Base-by-base conservation (phyloP, 208 protist species). In the Crithidia thermophila region DNA sequence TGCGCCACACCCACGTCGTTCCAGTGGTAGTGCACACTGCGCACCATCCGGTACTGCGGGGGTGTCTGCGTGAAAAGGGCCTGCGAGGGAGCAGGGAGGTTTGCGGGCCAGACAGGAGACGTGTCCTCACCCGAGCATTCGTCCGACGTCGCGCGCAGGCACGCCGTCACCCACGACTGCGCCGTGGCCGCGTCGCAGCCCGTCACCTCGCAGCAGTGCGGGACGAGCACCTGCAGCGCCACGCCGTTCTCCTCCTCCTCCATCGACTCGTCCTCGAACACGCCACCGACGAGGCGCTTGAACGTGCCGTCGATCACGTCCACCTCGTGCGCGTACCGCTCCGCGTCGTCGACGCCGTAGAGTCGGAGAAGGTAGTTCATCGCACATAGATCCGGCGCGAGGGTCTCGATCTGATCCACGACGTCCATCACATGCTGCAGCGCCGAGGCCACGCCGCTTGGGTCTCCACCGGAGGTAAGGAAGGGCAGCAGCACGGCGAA, bases 251-350 rank as follows among this genome's bases (percentile, higher is more conserved):
- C 39, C 36, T 71, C 43, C 31, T 43, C 16, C 4, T 28, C 25
- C 1, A 71, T 6, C 25, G 33, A 40, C 11, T 39, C 14, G 7
- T 46, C 63, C n/a, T 77, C 72, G 45, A 77, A 77, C 13, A 23
- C 16, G 28, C 34, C 42, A 0, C 72, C 72, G 31, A 20, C 14
- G 13, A 39, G 47, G 18, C 39, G 25, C 43, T 62, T 53, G 16
- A 63, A 36, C 8, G 30, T 58, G 20, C 72, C 72, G 34, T 77
- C 55, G 13, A 67, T 40, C 2, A 72, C 72, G 34, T 77, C 72
- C 8, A 23, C 59, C 10, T 52, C 49, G 51, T 71, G 64, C 16
- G 63, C 64, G 11, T 65, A 28, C 14, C 4, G 25, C 0, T 40
- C 20, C 1, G 63, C 65, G 18, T 40, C 63, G 4, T 45, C 27